Conservation (phyloP, 345 rosid species). For the Iberis pinnata region DNA sequence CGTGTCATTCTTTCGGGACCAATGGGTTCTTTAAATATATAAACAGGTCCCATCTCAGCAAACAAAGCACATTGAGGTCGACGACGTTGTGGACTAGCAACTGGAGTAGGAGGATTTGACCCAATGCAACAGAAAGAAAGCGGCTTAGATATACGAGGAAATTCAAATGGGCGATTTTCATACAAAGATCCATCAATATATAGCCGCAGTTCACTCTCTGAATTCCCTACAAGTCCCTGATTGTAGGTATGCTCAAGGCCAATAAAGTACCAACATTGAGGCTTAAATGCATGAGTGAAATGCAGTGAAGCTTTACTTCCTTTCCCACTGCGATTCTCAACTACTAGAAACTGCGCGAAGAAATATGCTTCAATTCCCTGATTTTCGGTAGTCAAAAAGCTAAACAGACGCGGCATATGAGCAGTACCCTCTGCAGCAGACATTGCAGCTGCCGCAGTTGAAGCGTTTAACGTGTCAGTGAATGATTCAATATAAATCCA, state of each 20-base stretch:
- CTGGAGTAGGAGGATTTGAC: conserved; percentile 81
- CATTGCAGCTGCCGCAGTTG: conserved; percentile 92
- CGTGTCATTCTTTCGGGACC: conserved; percentile 85
- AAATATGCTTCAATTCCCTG: conserved; percentile 95
- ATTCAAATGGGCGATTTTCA: conserved; percentile 84
- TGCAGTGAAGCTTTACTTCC: conserved; percentile 85
- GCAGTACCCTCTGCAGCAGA: conserved; percentile 86
- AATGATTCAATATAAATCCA: conserved; percentile 98
- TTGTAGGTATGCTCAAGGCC: conserved; percentile 78
- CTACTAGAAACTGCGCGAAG: conserved; percentile 94
- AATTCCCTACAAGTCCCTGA: conserved; percentile 78
- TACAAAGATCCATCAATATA: conserved; percentile 86
- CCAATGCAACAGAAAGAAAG: conserved; percentile 96
- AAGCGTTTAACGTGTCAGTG: conserved; percentile 88
- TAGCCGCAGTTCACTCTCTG: conserved; percentile 79
- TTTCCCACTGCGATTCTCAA: conserved; percentile 80
- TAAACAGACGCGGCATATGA: conserved; percentile 94
- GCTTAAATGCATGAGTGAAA: conserved; percentile 96
- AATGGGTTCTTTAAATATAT: conserved; percentile 89
- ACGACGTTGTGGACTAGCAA: conserved; percentile 89
- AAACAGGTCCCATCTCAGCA: conserved; percentile 97
- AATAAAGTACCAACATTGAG: conserved; percentile 96
- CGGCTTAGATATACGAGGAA: conserved; percentile 83
- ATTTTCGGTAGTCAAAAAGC: conserved; percentile 86
- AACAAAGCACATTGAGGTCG: conserved; percentile 91